Evolutionary conservation across 2,329 filamentous ascomycete genomes (phyloP).

Genomic region (Neopestalotiopsis sp.): DNA sequence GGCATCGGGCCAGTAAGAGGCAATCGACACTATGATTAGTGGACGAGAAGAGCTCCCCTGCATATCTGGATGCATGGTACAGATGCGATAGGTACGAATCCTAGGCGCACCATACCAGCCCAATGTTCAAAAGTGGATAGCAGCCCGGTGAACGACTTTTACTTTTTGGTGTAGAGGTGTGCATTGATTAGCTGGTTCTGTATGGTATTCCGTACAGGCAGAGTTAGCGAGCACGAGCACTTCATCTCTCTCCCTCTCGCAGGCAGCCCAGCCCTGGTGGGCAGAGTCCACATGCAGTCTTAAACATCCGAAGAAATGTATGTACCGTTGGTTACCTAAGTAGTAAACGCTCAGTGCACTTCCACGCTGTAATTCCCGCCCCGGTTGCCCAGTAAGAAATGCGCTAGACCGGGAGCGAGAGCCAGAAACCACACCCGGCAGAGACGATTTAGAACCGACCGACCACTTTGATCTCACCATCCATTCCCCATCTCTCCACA

Average conservation of each 20-base stretch:
- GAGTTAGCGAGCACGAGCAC: too few relatives aligned
- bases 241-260: too few relatives aligned
- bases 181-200: slow-evolving; percentile 11
- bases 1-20: slow-evolving; percentile 21
- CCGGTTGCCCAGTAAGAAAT: slow-evolving; percentile 17
- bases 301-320: too few relatives aligned
- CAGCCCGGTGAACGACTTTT: not conserved
- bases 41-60: slow-evolving; percentile 19
- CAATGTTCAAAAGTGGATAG: not conserved
- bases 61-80: slow-evolving; percentile 6
- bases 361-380: not conserved
- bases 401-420: slow-evolving; percentile 5
- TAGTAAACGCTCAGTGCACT: not conserved
- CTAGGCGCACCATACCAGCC: not conserved
- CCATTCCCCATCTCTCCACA: slow-evolving; percentile 7
- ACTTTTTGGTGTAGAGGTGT: too few relatives aligned
- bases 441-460: not conserved
- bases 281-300: too few relatives aligned
- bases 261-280: too few relatives aligned
- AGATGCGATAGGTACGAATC: not conserved
- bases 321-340: too few relatives aligned
- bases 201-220: slow-evolving; percentile 21
- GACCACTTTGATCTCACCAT: not conserved
- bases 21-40: slow-evolving; percentile 26
- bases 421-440: slow-evolving; percentile 1